A percentile compares a stretch with the other conserved stretches of the same genome.
phyloP scores from a whole-genome alignment of 371 early-diverging fungal genomes.

The Paraphysoderma sedebokerense region DNA sequence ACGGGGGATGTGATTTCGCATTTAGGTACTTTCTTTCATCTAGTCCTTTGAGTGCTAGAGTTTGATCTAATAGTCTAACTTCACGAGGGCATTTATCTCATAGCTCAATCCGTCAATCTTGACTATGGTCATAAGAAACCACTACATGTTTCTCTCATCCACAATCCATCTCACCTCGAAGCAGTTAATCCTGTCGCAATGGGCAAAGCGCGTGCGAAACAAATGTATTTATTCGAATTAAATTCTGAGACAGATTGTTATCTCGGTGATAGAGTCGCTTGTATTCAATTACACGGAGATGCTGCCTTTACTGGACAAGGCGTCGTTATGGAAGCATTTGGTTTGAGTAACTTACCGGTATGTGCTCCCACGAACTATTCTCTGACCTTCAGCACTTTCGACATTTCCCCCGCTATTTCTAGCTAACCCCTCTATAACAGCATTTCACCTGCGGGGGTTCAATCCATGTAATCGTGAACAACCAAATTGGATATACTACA shows the following conservation, averaged over 20 bases:
- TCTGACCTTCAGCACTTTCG: too few species aligned
- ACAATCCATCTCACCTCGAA: conserved; percentile 89
- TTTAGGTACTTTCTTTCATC: conserved; percentile 17
- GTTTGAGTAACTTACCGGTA: conserved; percentile 82
- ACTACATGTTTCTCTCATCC: conserved; percentile 65
- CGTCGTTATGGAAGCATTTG: conserved; percentile 85
- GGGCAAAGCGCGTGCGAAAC: conserved; percentile 85
- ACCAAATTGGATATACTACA: conserved; percentile 94
- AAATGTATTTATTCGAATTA: conserved; percentile 56
- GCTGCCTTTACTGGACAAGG: conserved; percentile 81
- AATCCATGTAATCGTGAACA: conserved; percentile 90
- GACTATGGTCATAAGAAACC: conserved; percentile 35
- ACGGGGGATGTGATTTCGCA: conserved; percentile 87
- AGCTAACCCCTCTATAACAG: too few species aligned
- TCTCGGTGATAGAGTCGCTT: conserved; percentile 74
- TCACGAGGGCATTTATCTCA: conserved; percentile 4
- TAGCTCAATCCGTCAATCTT: conserved; percentile 52
- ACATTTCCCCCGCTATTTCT: too few species aligned
- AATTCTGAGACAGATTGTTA: conserved; percentile 38
- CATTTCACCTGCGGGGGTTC: conserved; percentile 86
- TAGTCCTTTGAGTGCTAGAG: not conserved
- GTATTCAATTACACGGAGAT: conserved; percentile 90
- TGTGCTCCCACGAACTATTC: too few species aligned
- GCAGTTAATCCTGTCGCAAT: conserved; percentile 89
- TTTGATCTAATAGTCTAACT: not conserved